Conservation (phyloP, 495 filamentous ascomycete species). For the Neurospora sp. region DNA sequence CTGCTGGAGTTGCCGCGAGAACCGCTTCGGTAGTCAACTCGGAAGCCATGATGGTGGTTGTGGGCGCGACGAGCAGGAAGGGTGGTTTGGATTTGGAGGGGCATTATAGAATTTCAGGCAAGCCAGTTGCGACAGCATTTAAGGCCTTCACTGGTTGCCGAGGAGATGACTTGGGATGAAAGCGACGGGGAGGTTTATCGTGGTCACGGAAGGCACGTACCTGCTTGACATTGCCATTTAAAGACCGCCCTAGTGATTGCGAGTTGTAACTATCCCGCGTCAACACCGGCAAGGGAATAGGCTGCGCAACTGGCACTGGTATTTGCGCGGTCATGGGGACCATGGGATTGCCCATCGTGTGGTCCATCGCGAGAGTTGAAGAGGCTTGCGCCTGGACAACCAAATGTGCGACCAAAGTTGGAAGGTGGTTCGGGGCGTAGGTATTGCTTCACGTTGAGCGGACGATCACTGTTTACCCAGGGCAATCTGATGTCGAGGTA, state of each 20-base stretch:
- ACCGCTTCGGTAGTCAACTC: not conserved
- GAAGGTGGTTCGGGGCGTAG: not conserved
- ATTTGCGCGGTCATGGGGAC: not conserved
- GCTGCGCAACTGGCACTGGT: slow-evolving; percentile 4
- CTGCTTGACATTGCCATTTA: slow-evolving; percentile 37
- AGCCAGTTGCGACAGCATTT: not conserved
- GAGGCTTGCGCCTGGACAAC: not conserved
- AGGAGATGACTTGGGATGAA: not conserved
- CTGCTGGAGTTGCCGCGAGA: not conserved
- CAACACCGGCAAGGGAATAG: not conserved
- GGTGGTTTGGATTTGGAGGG: not conserved
- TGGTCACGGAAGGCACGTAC: slow-evolving; percentile 20
- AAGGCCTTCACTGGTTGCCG: not conserved
- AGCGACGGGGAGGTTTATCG: slow-evolving; percentile 4
- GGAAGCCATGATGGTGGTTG: slow-evolving; percentile 7
- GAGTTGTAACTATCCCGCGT: slow-evolving; percentile 31
- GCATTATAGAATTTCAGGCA: not conserved
- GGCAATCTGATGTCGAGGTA: not conserved
- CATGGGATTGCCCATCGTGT: not conserved
- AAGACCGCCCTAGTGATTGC: slow-evolving; percentile 31
- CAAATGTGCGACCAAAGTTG: not conserved
- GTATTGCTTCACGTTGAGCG: not conserved
- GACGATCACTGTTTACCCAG: not conserved
- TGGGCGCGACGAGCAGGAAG: not conserved
- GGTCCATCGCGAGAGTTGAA: not conserved